Evolutionary conservation across 345 rosid genomes (phyloP).

Genomic region (Sonneratia alba): DNA sequence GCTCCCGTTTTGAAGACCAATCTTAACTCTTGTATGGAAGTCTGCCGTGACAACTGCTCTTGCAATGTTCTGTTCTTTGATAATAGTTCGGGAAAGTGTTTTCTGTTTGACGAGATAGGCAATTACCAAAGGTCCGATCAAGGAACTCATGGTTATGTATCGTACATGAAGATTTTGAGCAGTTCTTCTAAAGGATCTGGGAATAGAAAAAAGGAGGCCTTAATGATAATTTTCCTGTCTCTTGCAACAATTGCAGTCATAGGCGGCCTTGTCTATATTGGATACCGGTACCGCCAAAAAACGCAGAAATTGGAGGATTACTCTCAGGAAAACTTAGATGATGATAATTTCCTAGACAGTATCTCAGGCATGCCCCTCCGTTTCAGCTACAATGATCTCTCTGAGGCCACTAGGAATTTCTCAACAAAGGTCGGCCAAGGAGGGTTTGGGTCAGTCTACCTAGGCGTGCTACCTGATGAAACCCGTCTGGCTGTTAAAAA

Average conservation of each 20-base stretch:
- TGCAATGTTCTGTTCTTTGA: constrained; percentile 41
- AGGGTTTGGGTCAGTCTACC: constrained; percentile 48
- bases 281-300: constrained; percentile 20
- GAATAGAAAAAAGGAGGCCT: constrained; percentile 4
- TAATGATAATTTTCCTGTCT: constrained; percentile 15
- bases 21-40: constrained; percentile 30
- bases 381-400: constrained; percentile 31
- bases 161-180: constrained; percentile 28
- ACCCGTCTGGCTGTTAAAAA: constrained; percentile 34
- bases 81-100: constrained; percentile 28
- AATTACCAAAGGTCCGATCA: constrained; percentile 23
- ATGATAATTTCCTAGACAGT: constrained; percentile 25
- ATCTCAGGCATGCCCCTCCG: constrained; percentile 29
- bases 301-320: constrained; percentile 12
- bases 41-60: constrained; percentile 41
- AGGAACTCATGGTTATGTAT: constrained; percentile 23
- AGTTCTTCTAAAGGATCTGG: not conserved
- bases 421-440: constrained; percentile 37
- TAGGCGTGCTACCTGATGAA: constrained; percentile 27
- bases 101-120: constrained; percentile 40
- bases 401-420: constrained; percentile 34
- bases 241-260: constrained; percentile 20
- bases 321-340: constrained; percentile 20
- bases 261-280: constrained; percentile 28
- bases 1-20: constrained; percentile 20